Evolutionary conservation across 345 rosid genomes (phyloP).

Genomic region (Pugionium cornutum): DNA sequence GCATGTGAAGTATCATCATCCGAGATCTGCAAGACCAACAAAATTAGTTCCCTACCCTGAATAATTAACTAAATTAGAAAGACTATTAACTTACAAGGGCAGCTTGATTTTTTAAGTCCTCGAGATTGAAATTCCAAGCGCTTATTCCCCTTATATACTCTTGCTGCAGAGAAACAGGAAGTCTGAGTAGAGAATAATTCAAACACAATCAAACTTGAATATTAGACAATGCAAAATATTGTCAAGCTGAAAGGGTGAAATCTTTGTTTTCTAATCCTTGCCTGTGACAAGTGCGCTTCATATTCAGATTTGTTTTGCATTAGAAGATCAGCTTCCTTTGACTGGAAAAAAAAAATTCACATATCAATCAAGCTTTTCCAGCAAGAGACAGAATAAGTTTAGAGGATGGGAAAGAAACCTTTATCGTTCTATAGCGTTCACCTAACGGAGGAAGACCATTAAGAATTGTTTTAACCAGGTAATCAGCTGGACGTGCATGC

Average conservation of each 20-base stretch:
- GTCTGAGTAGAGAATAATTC: constrained; percentile 14
- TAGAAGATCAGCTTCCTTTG: constrained; percentile 88
- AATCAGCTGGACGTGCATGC: constrained; percentile 73
- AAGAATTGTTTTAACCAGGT: constrained; percentile 62
- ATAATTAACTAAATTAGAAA: constrained; percentile 10
- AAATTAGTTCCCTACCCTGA: constrained; percentile 16
- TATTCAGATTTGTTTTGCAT: constrained; percentile 79
- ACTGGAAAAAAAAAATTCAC: constrained; percentile 51
- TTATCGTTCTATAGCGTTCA: constrained; percentile 77
- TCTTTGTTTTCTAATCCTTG: constrained; percentile 37
- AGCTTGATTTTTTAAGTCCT: constrained; percentile 92
- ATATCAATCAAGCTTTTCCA: constrained; percentile 34
- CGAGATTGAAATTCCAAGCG: constrained; percentile 98
- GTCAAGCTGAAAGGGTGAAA: constrained; percentile 4
- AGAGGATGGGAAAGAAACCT: constrained; percentile 60
- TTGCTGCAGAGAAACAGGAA: constrained; percentile 60
- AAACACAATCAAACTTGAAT: constrained; percentile 28
- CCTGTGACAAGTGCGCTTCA: constrained; percentile 92
- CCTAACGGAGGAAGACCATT: constrained; percentile 81
- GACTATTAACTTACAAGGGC: constrained; percentile 63
- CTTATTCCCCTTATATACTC: constrained; percentile 94
- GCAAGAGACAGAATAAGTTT: constrained; percentile 15
- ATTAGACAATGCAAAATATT: constrained; percentile 14
- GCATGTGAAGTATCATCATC: constrained; percentile 56
- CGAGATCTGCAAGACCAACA: constrained; percentile 62